Percentiles rank a stretch among this genome's conserved stretches.
Evolutionary conservation across 2,329 filamentous ascomycete species (phyloP).

Genomic region (Paraphaeosphaeria sporulosa): DNA sequence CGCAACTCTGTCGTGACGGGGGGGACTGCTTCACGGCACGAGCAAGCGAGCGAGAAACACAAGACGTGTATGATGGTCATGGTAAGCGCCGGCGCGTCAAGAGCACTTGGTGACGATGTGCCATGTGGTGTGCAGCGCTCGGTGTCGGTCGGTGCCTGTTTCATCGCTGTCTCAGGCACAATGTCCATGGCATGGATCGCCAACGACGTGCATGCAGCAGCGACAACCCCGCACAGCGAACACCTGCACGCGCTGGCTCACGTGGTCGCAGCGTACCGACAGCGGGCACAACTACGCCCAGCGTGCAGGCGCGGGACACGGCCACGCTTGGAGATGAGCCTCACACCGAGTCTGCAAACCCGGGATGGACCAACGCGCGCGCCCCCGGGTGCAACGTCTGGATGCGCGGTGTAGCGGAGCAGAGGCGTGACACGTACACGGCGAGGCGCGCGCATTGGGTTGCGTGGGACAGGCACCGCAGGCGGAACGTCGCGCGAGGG

Average conservation of each 20-base stretch:
- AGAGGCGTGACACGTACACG: background rate
- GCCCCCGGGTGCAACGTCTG: background rate
- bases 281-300: background rate
- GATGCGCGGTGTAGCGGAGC: background rate
- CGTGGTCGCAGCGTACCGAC: background rate
- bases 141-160: constrained; percentile 30
- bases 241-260: background rate
- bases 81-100: constrained; percentile 23
- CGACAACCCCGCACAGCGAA: no score
- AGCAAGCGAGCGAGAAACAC: constrained; percentile 15
- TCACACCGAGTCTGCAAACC: background rate
- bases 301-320: background rate
- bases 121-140: constrained; percentile 18
- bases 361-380: background rate
- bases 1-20: constrained; percentile 11
- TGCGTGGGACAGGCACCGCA: background rate
- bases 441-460: background rate
- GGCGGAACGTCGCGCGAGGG: background rate
- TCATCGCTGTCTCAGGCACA: constrained; percentile 41
- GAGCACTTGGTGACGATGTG: constrained; percentile 20
- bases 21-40: constrained; percentile 19
- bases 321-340: background rate
- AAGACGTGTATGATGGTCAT: background rate
- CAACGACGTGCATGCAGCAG: background rate
- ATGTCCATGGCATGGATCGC: constrained; percentile 2